Evolutionary conservation across 202 grass and related monocot species (phyloP).

Genomic region (Hordeum pubiflorum): DNA sequence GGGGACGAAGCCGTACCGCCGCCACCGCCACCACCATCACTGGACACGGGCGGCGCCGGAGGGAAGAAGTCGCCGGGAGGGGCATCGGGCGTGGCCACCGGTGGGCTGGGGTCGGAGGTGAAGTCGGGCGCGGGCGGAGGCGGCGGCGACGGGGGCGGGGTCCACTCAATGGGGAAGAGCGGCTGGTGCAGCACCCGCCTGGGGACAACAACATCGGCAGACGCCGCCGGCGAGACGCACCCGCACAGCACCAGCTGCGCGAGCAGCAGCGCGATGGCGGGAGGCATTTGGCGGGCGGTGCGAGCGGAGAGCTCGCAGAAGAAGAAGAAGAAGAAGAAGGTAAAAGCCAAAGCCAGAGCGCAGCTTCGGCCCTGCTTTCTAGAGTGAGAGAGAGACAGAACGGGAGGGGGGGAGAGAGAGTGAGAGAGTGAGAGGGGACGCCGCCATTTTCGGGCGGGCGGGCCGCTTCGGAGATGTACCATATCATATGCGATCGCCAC

Average conservation of each 20-base stretch:
- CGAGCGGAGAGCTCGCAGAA: not conserved
- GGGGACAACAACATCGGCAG: constrained; percentile 6
- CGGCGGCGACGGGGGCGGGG: constrained; percentile 53
- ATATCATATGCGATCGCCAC: not conserved
- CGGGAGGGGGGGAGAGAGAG: constrained; percentile 1
- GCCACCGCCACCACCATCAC: not conserved
- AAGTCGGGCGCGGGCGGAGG: constrained; percentile 50
- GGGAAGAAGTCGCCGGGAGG: constrained; percentile 55
- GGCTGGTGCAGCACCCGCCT: constrained; percentile 80
- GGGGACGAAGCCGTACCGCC: not conserved
- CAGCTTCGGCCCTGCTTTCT: constrained; percentile 30
- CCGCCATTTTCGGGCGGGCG: constrained; percentile 33
- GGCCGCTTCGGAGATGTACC: not conserved
- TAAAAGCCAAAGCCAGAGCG: not conserved
- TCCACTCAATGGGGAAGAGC: constrained; percentile 93
- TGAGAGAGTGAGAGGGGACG: constrained; percentile 19
- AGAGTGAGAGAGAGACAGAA: constrained; percentile 12
- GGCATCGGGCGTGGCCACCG: constrained; percentile 31
- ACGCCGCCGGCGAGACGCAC: not conserved
- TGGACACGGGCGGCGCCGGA: constrained; percentile 29
- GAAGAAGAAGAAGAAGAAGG: not conserved
- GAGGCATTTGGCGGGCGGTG: constrained; percentile 28
- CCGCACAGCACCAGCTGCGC: constrained; percentile 27
- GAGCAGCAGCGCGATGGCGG: constrained; percentile 31
- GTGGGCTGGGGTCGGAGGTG: constrained; percentile 41